These are phyloP conservation scores for Paramecium sexaurelia DNA, from an alignment of 73 alveolate genomes.

Conservation along the genomic window DNA sequence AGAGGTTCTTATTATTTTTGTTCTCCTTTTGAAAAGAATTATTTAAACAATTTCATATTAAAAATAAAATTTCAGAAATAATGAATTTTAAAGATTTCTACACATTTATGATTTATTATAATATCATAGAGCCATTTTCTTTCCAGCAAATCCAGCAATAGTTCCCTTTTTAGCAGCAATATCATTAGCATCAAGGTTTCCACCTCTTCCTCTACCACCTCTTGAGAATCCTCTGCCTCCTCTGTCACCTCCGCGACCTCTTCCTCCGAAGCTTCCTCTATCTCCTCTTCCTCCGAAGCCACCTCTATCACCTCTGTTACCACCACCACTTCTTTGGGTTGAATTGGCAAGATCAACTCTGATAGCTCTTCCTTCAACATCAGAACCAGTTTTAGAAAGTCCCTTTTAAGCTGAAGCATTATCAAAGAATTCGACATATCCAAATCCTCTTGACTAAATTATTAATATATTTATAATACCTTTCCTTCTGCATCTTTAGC, in stretches of 20 bases:
- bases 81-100: not conserved
- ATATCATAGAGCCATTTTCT: constrained; percentile 52
- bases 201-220: constrained; percentile 58
- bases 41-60: not conserved
- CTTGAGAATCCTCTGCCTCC: constrained; percentile 44
- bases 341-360: constrained; percentile 64
- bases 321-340: constrained; percentile 31
- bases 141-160: constrained; percentile 59
- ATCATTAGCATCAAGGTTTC: constrained; percentile 27
- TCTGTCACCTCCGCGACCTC: constrained; percentile 54
- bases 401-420: constrained; percentile 58
- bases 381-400: constrained; percentile 52
- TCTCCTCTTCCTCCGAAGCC: constrained; percentile 51
- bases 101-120: constrained; percentile 1
- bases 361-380: constrained; percentile 68
- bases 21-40: not conserved
- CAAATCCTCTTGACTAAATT: constrained; percentile 67
- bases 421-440: constrained; percentile 66
- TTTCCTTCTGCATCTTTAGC: constrained; percentile 93
- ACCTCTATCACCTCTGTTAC: constrained; percentile 40
- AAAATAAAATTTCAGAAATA: not conserved
- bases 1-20: not conserved
- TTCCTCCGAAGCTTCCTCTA: constrained; percentile 57
- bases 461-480: constrained; percentile 32
- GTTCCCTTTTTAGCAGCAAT: constrained; percentile 63